Evolutionary conservation across 2,329 filamentous ascomycete species (phyloP), one percentile per base, ranked within the genome.

Genomic region (Fusarium chuoi): DNA sequence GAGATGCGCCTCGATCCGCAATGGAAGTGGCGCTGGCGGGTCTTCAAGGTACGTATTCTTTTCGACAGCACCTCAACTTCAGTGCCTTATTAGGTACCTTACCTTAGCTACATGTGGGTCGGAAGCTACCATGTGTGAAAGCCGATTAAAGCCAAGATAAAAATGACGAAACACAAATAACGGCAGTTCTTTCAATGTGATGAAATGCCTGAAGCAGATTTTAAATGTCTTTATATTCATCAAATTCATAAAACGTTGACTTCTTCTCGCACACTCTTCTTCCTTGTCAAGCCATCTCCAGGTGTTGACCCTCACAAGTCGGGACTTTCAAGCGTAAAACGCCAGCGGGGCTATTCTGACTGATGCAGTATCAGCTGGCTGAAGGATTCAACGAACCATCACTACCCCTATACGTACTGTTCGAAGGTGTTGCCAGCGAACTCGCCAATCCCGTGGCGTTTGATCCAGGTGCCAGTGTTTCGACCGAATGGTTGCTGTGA

Each of bases 341-440:
- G 56, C 45, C 46, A 71, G 30, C 17, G 45, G 62, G 26, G 52
- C 52, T 62, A 59, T 48, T 59, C 61, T 70, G 20, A 59, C 48
- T 46, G 51, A 56, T n/a, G 45, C 51, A 42, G 38, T 62, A 59
- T 65, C 69, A 76, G 62, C 63, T 77, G 52, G 75, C 70, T 36
- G 75, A 77, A 51, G 71, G 59, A 55, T 74, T 73, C 41, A 73
- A 46, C 6, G 75, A 75, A 39, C 71, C 58, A 42, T 76, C 73
- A 45, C 64, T 63, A 18, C 71, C 74, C 42, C 64, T 67, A 55
- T 71, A 65, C 39, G 58, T 68, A 65, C 58, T 75, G 30, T 49
- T 65, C 42, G 70, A 61, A 33, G 61, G 38, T 49, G 58, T 62
- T 49, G 48, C 41, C 41, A 69, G 54, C 42, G 60, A 68, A 28